Evolutionary conservation across 345 rosid species (phyloP).

Genomic region (Kandelia obovata): DNA sequence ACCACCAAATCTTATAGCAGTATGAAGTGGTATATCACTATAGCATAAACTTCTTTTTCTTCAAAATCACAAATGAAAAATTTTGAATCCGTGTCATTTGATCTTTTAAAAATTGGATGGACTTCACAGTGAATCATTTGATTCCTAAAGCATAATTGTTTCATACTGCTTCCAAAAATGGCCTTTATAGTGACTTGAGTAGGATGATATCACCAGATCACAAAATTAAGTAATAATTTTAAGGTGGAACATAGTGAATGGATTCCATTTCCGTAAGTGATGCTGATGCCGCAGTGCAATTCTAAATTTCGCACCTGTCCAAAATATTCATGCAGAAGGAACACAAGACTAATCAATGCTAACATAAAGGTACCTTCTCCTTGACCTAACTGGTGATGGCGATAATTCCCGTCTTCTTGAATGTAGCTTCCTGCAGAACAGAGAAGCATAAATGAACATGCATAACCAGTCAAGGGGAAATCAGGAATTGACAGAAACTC

Average conservation of each 20-base stretch:
- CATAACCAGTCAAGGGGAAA: conserved; percentile 3
- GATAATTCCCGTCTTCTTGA: conserved; percentile 57
- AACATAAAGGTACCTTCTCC: conserved; percentile 63
- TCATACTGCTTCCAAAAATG: background rate
- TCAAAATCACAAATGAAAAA: no score
- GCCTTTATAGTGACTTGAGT: background rate
- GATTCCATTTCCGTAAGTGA: conserved; percentile 5
- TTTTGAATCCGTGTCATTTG: no score
- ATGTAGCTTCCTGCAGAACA: conserved; percentile 50
- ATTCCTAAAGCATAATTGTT: no score
- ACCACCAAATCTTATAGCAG: no score
- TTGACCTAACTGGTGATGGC: conserved; percentile 82
- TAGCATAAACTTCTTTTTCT: no score
- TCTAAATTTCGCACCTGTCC: background rate
- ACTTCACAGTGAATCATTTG: no score
- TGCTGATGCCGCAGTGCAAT: background rate
- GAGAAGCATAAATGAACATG: conserved; percentile 22
- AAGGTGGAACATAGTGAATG: background rate
- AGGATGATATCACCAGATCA: background rate
- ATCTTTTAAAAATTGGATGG: no score
- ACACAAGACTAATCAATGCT: conserved; percentile 7
- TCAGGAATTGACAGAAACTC: conserved; percentile 17
- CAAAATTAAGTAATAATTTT: background rate
- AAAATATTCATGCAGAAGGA: background rate
- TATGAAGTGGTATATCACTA: no score